Percentiles rank a stretch among this genome's conserved stretches.
Evolutionary conservation across 1,284 basidiomycete genomes (phyloP).

Genomic region (Pyrrhoderma noxium): DNA sequence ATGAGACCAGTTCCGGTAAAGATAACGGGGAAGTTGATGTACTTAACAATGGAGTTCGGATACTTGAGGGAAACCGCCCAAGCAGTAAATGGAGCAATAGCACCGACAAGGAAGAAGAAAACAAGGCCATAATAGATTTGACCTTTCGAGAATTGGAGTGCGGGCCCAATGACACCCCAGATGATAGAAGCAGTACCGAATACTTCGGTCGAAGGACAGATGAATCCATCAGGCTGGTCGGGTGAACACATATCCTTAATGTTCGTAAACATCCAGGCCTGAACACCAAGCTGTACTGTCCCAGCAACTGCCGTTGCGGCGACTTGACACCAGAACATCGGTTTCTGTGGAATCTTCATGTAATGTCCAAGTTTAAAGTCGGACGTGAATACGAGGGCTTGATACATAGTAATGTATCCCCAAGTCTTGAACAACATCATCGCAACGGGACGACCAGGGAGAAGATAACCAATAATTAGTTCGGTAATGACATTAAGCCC

Average conservation of each 20-base stretch:
- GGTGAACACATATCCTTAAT: conserved; percentile 30
- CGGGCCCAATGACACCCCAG: conserved; percentile 31
- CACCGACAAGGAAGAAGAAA: conserved; percentile 46
- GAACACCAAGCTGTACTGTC: conserved; percentile 28
- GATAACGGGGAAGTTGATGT: conserved; percentile 42
- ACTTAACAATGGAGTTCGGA: conserved; percentile 25
- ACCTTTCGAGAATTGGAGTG: conserved; percentile 27
- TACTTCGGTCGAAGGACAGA: conserved; percentile 26
- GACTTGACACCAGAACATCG: conserved; percentile 32
- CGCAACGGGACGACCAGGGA: conserved; percentile 28
- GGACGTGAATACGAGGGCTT: conserved; percentile 29
- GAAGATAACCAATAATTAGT: conserved; percentile 25
- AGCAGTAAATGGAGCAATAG: conserved; percentile 33
- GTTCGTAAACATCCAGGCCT: conserved; percentile 33
- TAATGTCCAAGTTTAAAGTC: conserved; percentile 26
- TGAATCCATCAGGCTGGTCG: conserved; percentile 26
- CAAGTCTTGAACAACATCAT: conserved; percentile 39
- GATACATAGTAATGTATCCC: conserved; percentile 29
- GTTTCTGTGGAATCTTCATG: conserved; percentile 26
- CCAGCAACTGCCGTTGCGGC: conserved; percentile 31
- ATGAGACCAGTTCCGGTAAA: conserved; percentile 33
- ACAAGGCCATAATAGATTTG: conserved; percentile 26
- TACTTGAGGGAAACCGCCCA: conserved; percentile 28
- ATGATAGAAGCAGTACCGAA: conserved; percentile 30
- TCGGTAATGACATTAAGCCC: conserved; percentile 32